These are phyloP conservation scores for Teunomyces tritomae DNA, from an alignment of 805 yeast genomes.

Conservation along the genomic window DNA sequence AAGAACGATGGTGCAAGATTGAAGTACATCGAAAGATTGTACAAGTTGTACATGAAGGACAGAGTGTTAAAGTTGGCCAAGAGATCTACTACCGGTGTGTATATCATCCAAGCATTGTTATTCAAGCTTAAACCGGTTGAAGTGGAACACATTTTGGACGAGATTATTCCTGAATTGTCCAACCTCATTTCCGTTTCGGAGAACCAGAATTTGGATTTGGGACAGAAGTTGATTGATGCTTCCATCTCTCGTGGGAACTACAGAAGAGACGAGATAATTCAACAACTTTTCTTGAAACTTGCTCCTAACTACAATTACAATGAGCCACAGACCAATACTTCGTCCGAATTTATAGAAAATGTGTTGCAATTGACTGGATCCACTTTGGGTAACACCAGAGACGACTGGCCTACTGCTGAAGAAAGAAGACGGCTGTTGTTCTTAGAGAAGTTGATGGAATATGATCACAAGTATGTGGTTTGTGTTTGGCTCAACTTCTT, in stretches of 20 bases:
- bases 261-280: constrained; percentile 57
- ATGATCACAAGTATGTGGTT: constrained; percentile 58
- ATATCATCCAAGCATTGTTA: constrained; percentile 70
- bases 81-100: constrained; percentile 83
- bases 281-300: constrained; percentile 38
- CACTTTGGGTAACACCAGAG: constrained; percentile 77
- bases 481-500: constrained; percentile 60
- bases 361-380: constrained; percentile 63
- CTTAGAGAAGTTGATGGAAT: constrained; percentile 67
- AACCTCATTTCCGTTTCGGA: constrained; percentile 46
- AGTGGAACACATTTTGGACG: constrained; percentile 59
- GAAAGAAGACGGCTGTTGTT: constrained; percentile 79
- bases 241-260: constrained; percentile 58
- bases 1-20: constrained; percentile 58
- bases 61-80: constrained; percentile 71
- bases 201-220: constrained; percentile 69
- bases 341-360: constrained; percentile 61
- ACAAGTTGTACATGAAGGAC: constrained; percentile 66
- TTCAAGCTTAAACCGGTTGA: constrained; percentile 61
- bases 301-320: constrained; percentile 37
- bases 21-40: constrained; percentile 69
- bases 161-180: constrained; percentile 63
- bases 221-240: constrained; percentile 63
- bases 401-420: constrained; percentile 90
- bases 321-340: constrained; percentile 18